Conservation (phyloP, 805 yeast species). For the Pichia heedii region DNA sequence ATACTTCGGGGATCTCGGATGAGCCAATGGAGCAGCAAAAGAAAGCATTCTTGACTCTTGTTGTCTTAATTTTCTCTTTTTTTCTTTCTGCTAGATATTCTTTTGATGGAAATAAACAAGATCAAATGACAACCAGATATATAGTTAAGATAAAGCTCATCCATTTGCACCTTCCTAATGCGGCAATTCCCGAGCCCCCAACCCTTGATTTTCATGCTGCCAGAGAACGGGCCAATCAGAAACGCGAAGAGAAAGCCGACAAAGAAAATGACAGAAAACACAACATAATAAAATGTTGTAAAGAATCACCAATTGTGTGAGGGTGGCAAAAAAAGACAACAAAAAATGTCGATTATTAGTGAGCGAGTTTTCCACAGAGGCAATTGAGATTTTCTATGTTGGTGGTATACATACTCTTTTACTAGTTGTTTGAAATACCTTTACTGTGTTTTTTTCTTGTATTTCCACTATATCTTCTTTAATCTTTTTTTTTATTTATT, state of each 20-base stretch:
- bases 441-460: background rate
- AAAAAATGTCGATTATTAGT: too few relatives aligned
- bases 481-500: background rate
- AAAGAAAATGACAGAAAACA: background rate
- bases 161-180: background rate
- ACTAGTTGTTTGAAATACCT: too few relatives aligned
- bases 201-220: background rate
- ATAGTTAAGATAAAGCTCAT: too few relatives aligned
- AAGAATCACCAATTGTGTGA: too few relatives aligned
- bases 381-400: too few relatives aligned
- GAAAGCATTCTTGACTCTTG: background rate
- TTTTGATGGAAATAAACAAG: too few relatives aligned
- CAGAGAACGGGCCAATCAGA: background rate
- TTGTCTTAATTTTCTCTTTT: too few relatives aligned
- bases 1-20: constrained; percentile 18
- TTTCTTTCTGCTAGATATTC: too few relatives aligned
- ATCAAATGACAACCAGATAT: background rate
- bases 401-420: too few relatives aligned
- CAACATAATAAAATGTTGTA: too few relatives aligned
- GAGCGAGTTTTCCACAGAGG: too few relatives aligned
- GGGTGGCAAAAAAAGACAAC: too few relatives aligned
- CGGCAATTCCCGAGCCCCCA: background rate
- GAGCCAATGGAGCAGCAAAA: background rate
- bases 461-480: background rate
- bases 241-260: background rate